Conservation (phyloP, 2,329 filamentous ascomycete species). For the Penicillium sp. region DNA sequence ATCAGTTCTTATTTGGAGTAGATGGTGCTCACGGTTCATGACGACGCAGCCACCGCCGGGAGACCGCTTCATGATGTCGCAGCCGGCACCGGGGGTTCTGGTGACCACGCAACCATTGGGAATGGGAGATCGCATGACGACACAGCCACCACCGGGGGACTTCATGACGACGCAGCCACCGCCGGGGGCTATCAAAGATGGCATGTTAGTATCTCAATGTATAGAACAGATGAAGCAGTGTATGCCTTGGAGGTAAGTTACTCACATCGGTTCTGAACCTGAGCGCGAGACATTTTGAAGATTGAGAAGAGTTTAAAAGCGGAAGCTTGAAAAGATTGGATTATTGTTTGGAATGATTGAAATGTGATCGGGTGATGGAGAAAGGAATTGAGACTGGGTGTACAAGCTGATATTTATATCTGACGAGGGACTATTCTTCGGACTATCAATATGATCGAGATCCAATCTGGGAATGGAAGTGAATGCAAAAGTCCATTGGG, state of each 20-base stretch:
- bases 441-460: not conserved
- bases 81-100: not conserved
- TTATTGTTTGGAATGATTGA: constrained; percentile 10
- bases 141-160: constrained; percentile 4
- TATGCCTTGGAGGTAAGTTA: not conserved
- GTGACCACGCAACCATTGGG: not conserved
- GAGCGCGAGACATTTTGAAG: constrained; percentile 28
- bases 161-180: constrained; percentile 33
- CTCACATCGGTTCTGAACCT: constrained; percentile 26
- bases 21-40: not conserved
- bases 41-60: constrained; percentile 17
- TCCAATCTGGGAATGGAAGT: not conserved
- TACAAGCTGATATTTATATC: constrained; percentile 1
- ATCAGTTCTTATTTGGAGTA: not conserved
- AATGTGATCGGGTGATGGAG: constrained; percentile 11
- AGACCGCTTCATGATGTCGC: constrained; percentile 7
- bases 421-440: not conserved
- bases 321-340: constrained; percentile 13
- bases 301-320: constrained; percentile 16
- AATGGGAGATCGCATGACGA: constrained; percentile 1
- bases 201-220: constrained; percentile 6
- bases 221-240: not conserved
- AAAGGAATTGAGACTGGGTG: not conserved
- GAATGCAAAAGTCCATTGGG: not conserved
- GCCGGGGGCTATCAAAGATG: constrained; percentile 23